phyloP scores from a whole-genome alignment of 768 basidiomycete species.

The Ramaria sp. region DNA sequence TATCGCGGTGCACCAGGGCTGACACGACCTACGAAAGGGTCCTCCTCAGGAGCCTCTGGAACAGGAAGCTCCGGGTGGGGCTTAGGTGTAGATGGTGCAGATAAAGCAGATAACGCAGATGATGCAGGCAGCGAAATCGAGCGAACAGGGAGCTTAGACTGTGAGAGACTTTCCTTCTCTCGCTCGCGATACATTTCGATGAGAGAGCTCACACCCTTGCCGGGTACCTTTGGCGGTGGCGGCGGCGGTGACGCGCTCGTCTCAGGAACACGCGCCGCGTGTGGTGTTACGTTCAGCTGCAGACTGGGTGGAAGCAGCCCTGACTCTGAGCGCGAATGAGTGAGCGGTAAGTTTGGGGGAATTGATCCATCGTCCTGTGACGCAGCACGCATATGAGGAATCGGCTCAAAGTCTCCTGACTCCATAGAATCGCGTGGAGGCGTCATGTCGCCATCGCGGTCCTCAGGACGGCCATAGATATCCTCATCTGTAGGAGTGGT shows the following conservation, averaged over 20 bases:
- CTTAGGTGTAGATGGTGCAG: conserved; percentile 14
- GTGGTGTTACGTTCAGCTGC: neutral
- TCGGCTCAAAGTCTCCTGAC: conserved; percentile 10
- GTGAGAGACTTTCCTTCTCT: conserved; percentile 35
- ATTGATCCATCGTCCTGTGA: neutral
- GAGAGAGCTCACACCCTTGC: conserved; percentile 22
- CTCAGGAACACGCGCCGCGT: neutral
- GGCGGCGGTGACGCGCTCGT: neutral
- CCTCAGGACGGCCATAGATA: neutral
- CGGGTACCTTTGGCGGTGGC: neutral
- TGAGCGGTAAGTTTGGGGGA: neutral
- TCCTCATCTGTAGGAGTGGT: neutral
- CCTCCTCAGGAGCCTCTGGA: neutral
- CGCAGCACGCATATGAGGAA: conserved; percentile 2
- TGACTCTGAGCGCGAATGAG: conserved; percentile 5
- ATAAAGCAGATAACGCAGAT: neutral
- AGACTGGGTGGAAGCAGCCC: neutral
- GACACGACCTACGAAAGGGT: conserved; percentile 24
- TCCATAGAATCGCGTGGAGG: conserved; percentile 7
- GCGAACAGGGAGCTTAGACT: conserved; percentile 28
- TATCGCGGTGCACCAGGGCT: conserved; percentile 54
- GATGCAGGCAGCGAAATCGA: conserved; percentile 15
- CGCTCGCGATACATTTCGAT: conserved; percentile 81
- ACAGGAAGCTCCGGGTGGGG: conserved; percentile 13
- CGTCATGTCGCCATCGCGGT: neutral